Percentiles rank a stretch among this genome's conserved stretches.
Conservation (phyloP, 2,329 filamentous ascomycete genomes). For the Aspergillus latus region DNA sequence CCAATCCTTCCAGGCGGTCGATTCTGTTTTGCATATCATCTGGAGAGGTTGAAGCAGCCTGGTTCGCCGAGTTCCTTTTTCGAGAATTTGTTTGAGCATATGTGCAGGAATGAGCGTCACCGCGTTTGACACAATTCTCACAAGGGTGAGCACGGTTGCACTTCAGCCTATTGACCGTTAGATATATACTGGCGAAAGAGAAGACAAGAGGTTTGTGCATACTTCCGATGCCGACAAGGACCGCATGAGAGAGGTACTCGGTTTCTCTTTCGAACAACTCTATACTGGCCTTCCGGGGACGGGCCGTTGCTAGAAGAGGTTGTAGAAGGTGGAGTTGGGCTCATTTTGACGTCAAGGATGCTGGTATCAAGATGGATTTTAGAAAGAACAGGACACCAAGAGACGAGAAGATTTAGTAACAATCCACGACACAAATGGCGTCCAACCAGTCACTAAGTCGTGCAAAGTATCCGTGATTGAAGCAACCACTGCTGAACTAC, state of each 20-base stretch:
- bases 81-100: conserved; percentile 70
- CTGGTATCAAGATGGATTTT: neutral
- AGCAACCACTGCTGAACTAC: neutral
- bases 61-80: conserved; percentile 64
- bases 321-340: conserved; percentile 52
- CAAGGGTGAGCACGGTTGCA: conserved; percentile 90
- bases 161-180: conserved; percentile 62
- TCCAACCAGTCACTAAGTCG: neutral
- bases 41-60: conserved; percentile 62
- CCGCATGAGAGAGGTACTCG: conserved; percentile 87
- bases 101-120: conserved; percentile 75
- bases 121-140: conserved; percentile 90
- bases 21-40: conserved; percentile 99
- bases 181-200: conserved; percentile 13
- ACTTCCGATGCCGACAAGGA: conserved; percentile 91
- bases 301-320: conserved; percentile 71
- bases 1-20: conserved; percentile 87
- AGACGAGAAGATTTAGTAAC: neutral
- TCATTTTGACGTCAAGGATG: conserved; percentile 27
- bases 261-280: conserved; percentile 88
- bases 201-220: conserved; percentile 36
- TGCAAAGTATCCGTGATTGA: neutral
- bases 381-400: neutral
- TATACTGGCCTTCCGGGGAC: conserved; percentile 82
- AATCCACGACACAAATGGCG: neutral